Evolutionary conservation across 1,139 yeast species (phyloP), one percentile per base, ranked within the genome.

Genomic region (Geotrichum macrosporum): DNA sequence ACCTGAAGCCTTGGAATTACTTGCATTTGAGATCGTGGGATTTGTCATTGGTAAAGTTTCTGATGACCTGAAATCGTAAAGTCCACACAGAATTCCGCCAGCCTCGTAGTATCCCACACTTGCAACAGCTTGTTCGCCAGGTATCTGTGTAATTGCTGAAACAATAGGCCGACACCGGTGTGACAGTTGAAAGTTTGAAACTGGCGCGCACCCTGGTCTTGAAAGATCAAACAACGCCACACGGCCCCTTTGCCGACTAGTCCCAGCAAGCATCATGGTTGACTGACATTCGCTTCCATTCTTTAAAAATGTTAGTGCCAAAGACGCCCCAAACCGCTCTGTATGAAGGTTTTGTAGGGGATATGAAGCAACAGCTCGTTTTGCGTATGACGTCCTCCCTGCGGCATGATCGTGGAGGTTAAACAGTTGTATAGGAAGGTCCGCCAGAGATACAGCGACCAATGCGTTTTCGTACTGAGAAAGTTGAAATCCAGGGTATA

Each of bases 221-320:
- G 52, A 47, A 2, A 63, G 32, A 35, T 67, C 67, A 50, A 58
- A 66, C 5, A 62, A 1, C 0, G 54, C 50, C 0, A 62, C 38
- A 3, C 37, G 22, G 16, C 53, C 55, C 47, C 54, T 10, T 59
- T 50, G 2, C 66, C 66, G 15, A 44, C 47, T 13, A 48, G 38
- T 46, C 36, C 41, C 49, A 16, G 44, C 52, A 35, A 26, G 41
- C 27, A 26, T 22, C 41, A n/a, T n/a, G n/a, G n/a, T n/a, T n/a
- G n/a, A n/a, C n/a, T 2, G 41, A 26, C 15, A 8, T 10, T 19
- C 19, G 19, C n/a, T n/a, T n/a, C n/a, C n/a, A n/a, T n/a, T n/a
- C n/a, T 42, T 29, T n/a, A 41, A 18, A 38, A 59, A 55, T 5
- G 41, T 36, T 12, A 56, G 44, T 5, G 50, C 48, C 10, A 54